A percentile compares a stretch with the other conserved stretches of the same genome.
These are phyloP conservation scores for Dioszegia aurantiaca DNA, from an alignment of 768 basidiomycete genomes.

Conservation along the genomic window DNA sequence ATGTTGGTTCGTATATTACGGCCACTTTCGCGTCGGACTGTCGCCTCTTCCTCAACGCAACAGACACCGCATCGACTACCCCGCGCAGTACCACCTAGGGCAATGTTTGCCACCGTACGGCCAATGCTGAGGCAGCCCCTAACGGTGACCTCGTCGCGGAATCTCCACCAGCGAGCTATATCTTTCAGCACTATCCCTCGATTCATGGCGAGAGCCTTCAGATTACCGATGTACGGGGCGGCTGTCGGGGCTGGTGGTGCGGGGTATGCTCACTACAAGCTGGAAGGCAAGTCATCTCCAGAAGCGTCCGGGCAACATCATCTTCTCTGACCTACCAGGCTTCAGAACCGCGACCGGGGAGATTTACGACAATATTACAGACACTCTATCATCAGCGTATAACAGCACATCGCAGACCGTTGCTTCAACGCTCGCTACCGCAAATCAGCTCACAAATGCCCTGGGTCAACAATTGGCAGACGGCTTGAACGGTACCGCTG, in stretches of 20 bases:
- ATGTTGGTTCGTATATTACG: conserved; percentile 3
- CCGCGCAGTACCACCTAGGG: background rate
- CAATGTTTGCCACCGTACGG: conserved; percentile 11
- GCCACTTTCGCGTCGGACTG: background rate
- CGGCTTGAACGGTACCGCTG: conserved; percentile 25
- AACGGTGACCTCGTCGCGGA: background rate
- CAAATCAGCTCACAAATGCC: conserved; percentile 63
- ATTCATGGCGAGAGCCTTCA: conserved; percentile 80
- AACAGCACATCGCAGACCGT: conserved; percentile 33
- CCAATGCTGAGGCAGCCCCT: conserved; percentile 6
- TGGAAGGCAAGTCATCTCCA: conserved; percentile 69
- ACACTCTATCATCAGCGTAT: conserved; percentile 35
- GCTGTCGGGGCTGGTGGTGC: conserved; percentile 86
- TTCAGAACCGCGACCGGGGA: conserved; percentile 71
- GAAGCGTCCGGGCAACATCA: too few relatives aligned
- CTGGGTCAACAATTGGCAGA: conserved; percentile 61
- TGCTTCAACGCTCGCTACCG: conserved; percentile 27
- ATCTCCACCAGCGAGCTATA: conserved; percentile 10
- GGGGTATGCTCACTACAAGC: conserved; percentile 94
- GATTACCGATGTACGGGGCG: conserved; percentile 81
- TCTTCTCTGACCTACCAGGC: conserved; percentile 22
- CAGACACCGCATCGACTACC: background rate
- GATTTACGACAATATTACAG: conserved; percentile 60
- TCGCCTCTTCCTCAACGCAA: background rate
- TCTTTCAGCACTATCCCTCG: conserved; percentile 87